These are phyloP conservation scores for Xylaria sp. DNA, from an alignment of 2,329 filamentous ascomycete species.

Conservation along the genomic window DNA sequence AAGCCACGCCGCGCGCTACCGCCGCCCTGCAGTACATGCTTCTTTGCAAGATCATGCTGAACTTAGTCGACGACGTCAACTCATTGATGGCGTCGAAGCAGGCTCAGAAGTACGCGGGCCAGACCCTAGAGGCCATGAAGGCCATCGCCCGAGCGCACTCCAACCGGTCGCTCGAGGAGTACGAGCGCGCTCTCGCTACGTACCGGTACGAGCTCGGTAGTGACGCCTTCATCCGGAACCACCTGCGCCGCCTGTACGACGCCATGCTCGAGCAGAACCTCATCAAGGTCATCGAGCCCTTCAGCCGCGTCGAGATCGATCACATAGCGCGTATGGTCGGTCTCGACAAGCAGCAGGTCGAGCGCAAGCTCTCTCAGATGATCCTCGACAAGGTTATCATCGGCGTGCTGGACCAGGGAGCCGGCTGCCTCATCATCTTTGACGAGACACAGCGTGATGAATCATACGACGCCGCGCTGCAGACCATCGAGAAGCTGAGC, in stretches of 20 bases:
- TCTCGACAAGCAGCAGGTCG: conserved; percentile 93
- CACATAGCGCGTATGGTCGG: conserved; percentile 99
- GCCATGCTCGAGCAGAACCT: conserved; percentile 99
- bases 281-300: conserved; percentile 99
- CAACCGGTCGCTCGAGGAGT: conserved; percentile 95
- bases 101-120: conserved; percentile 93
- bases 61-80: conserved; percentile 95
- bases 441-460: conserved; percentile 95
- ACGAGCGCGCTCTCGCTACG: conserved; percentile 88
- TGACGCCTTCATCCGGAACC: conserved; percentile 96
- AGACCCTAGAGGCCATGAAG: conserved; percentile 98
- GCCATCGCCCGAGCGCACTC: conserved; percentile 95
- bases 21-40: conserved; percentile 99
- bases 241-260: conserved; percentile 94
- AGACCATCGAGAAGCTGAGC: conserved; percentile 96
- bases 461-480: conserved; percentile 91
- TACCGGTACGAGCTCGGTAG: conserved; percentile 95
- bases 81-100: conserved; percentile 95
- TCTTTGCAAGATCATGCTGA: conserved; percentile 99
- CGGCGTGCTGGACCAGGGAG: conserved; percentile 94
- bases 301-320: conserved; percentile 94
- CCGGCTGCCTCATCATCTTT: conserved; percentile 96
- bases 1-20: conserved; percentile 90
- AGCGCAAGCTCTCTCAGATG: conserved; percentile 99
- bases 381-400: conserved; percentile 99